Conservation (phyloP, 768 basidiomycete species). For the Boletus tomentosulus region DNA sequence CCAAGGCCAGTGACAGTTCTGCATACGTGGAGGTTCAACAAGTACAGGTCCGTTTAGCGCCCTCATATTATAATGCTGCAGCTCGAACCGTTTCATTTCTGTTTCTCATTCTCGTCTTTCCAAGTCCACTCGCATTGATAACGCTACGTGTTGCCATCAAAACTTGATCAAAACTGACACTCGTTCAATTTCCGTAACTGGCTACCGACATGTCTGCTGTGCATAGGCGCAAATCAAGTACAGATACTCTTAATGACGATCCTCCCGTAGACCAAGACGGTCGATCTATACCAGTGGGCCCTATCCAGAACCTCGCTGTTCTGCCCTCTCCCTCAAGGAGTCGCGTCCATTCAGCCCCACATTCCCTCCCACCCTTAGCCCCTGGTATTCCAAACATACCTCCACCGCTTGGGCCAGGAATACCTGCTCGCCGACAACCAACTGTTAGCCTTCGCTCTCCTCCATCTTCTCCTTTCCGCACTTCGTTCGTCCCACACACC, state of each 20-base stretch:
- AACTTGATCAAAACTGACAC: background rate
- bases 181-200: background rate
- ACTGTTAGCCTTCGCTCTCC: constrained; percentile 22
- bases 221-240: constrained; percentile 46
- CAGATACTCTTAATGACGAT: constrained; percentile 34
- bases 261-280: constrained; percentile 8
- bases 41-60: background rate
- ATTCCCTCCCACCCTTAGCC: constrained; percentile 13
- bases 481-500: constrained; percentile 18
- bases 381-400: constrained; percentile 20
- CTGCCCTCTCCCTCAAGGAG: constrained; percentile 22
- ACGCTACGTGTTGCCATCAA: constrained; percentile 1
- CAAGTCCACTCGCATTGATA: background rate
- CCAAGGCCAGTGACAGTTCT: background rate
- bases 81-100: background rate
- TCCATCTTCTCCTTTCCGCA: constrained; percentile 31
- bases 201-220: constrained; percentile 14
- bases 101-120: background rate
- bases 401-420: constrained; percentile 25
- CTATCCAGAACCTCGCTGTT: constrained; percentile 4
- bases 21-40: background rate
- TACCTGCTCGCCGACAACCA: constrained; percentile 25
- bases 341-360: constrained; percentile 26
- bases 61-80: background rate
- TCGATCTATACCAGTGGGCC: background rate